These are phyloP conservation scores for Priceomyces castillae DNA, from an alignment of 805 yeast genomes.

Conservation along the genomic window DNA sequence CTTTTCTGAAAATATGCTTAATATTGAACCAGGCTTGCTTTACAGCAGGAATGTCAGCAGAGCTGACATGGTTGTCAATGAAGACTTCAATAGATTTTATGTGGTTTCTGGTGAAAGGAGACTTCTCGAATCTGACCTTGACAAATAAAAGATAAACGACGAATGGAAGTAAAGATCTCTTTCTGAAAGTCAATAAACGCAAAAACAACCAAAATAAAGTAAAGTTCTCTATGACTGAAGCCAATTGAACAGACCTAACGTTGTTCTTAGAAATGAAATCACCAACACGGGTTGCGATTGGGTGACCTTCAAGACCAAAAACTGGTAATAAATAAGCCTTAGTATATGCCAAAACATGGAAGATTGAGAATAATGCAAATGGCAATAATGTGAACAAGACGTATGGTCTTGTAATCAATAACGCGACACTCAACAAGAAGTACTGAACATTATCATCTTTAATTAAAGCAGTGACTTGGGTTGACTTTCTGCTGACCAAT, in stretches of 20 bases:
- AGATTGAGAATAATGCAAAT: conserved; percentile 70
- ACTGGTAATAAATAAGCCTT: conserved; percentile 67
- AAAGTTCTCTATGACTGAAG: conserved; percentile 36
- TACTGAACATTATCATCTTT: conserved; percentile 73
- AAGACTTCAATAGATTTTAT: conserved; percentile 65
- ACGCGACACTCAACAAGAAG: conserved; percentile 53
- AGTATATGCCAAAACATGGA: conserved; percentile 75
- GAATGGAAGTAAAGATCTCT: conserved; percentile 60
- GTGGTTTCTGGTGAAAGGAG: conserved; percentile 66
- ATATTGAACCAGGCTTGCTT: conserved; percentile 37
- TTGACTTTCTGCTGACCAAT: conserved; percentile 31
- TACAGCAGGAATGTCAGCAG: conserved; percentile 26
- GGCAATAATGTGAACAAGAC: conserved; percentile 66
- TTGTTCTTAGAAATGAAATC: conserved; percentile 35
- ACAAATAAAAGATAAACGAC: conserved; percentile 59
- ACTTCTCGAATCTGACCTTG: conserved; percentile 74
- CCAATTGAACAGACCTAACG: conserved; percentile 37
- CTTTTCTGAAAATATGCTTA: conserved; percentile 29
- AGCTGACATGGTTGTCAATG: conserved; percentile 31
- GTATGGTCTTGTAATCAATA: conserved; percentile 51
- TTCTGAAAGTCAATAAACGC: conserved; percentile 58
- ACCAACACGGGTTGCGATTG: conserved; percentile 38
- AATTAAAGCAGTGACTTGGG: conserved; percentile 20
- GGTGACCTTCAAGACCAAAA: conserved; percentile 33
- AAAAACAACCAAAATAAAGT: conserved; percentile 47